Base-by-base conservation (phyloP, 1,139 yeast genomes). In the Zygosaccharomyces sapae region DNA sequence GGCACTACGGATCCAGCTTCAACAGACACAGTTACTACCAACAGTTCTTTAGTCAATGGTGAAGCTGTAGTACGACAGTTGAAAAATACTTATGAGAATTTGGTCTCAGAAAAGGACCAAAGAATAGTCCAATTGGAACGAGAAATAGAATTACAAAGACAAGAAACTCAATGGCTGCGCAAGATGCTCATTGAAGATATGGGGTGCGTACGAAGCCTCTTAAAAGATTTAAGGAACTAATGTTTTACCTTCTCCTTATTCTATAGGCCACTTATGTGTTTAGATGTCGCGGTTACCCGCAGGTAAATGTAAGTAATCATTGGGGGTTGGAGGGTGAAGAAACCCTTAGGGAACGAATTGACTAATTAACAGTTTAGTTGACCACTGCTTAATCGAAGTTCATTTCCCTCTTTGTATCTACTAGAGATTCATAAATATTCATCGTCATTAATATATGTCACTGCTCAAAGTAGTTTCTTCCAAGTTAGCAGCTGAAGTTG, bases 401-500 rank as follows among this genome's bases (percentile, higher is more conserved):
- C 16, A 16, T 16, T 16, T 16, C 16, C 16, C 16, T 16, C 16
- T 16, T 16, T 16, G 16, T 16, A 16, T 16, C 16, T 16, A 16
- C 16, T 16, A 16, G 16, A 16, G 16, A 16, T 16, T 16, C 16
- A 16, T 16, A 16, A 16, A 16, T 16, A 16, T 16, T 16, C 16
- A 20, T 12, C 33, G 19, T 30, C 24, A 38, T 16, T 16, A 16
- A 16, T 16, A 16, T 16, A 55, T 55, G 59, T 47, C 57, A 3
- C 31, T 50, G n/a, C 49, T 56, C 34, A 58, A 57, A 46, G 56
- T 54, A n/a, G 70, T 83, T 2, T 69, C 83, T 0, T 81, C 96
- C 0, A 76, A 77, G 48, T 70, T 81, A 0, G 97, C 97, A 0
- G 83, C 94, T 0, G 79, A 76, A 39, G 75, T 92, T 37, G 98